phyloP scores from a whole-genome alignment of 2,329 filamentous ascomycete species.

The Aaosphaeria arxii region DNA sequence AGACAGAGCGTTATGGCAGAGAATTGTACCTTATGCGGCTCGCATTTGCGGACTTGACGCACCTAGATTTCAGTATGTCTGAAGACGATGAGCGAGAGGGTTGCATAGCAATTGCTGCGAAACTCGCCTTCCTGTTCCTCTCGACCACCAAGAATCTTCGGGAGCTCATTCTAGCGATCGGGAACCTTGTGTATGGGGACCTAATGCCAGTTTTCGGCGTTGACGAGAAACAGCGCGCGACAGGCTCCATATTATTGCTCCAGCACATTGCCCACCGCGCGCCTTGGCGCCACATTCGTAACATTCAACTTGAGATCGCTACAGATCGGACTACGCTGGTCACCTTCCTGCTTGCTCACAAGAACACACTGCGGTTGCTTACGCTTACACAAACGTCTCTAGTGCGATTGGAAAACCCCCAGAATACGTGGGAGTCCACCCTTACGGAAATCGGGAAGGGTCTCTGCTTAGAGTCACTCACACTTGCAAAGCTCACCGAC shows the following conservation, averaged over 20 bases:
- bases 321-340: not conserved
- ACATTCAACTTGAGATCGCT: not conserved
- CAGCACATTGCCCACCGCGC: not conserved
- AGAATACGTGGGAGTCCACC: not conserved
- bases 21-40: not conserved
- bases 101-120: not conserved
- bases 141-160: not conserved
- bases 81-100: not conserved
- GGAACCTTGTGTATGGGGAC: not conserved
- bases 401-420: conserved; percentile 10
- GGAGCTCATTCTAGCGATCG: not conserved
- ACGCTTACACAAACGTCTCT: conserved; percentile 10
- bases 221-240: not conserved
- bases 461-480: no score
- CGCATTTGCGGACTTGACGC: not conserved
- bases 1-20: not conserved
- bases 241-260: not conserved
- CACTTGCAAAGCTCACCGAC: no score
- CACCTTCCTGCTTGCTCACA: not conserved
- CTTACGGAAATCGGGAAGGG: not conserved
- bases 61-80: not conserved
- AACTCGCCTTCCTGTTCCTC: not conserved
- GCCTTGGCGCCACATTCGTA: not conserved
- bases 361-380: not conserved
- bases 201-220: not conserved